Evolutionary conservation across 2,329 filamentous ascomycete genomes (phyloP).

Genomic region (Beauveria brongniartii): DNA sequence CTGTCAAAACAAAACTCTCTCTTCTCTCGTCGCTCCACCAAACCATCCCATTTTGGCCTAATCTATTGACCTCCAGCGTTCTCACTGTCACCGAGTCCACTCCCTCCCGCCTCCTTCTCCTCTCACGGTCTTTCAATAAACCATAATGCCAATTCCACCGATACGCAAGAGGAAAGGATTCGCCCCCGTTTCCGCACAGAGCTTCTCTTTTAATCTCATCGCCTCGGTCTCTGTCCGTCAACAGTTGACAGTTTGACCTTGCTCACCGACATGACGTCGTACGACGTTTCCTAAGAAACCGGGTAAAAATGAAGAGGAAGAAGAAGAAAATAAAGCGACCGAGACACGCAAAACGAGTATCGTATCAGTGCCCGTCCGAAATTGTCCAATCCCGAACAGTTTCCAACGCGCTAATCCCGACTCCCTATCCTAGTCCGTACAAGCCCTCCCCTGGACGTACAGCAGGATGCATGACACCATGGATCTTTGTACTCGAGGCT

Average conservation of each 20-base stretch:
- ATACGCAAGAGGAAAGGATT: neutral
- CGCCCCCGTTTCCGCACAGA: slow-evolving; percentile 1
- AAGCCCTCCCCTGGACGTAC: neutral
- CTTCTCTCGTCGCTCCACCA: too few relatives aligned
- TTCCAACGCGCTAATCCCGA: neutral
- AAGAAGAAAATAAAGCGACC: neutral
- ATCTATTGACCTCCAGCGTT: too few relatives aligned
- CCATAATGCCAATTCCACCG: neutral
- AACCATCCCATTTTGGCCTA: too few relatives aligned
- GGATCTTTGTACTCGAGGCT: neutral
- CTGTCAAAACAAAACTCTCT: too few relatives aligned
- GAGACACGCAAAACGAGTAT: neutral
- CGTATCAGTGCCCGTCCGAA: neutral
- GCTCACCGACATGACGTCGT: neutral
- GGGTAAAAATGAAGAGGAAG: too few relatives aligned
- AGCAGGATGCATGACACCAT: neutral
- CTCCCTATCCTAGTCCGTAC: neutral
- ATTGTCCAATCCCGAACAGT: neutral
- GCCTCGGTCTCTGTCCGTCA: neutral
- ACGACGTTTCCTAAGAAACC: too few relatives aligned
- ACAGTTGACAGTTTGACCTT: neutral
- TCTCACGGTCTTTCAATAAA: neutral
- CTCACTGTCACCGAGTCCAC: neutral
- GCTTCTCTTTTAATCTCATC: neutral
- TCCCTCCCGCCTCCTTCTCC: neutral